Evolutionary conservation across 1,139 yeast genomes (phyloP), one percentile per base, ranked within the genome.

Genomic region (Scheffersomyces insectosa): DNA sequence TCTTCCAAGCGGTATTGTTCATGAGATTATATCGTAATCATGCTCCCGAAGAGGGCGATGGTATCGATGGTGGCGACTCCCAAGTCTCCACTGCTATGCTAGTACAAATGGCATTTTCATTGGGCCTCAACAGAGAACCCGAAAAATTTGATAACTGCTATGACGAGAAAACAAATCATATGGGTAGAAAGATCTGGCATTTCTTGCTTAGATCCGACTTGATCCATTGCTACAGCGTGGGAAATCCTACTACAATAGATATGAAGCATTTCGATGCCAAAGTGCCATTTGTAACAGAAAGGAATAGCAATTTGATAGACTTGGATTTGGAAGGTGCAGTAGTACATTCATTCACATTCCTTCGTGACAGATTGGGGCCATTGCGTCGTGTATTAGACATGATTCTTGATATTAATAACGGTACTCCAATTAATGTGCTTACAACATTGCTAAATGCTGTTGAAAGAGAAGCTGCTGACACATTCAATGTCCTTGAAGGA

Each of bases 81-180:
- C 77, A 72, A 42, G 67, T 73, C 0, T 68, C 68, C 41, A 62
- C 69, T 11, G 78, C 80, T 2, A 59, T 75, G 49, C 54, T 81
- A 38, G 57, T 78, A 1, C 79, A 76, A 46, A 68, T 74, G 64
- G 83, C 79, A 0, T 65, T 68, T 36, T 66, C 79, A 0, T 61
- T 79, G 38, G 84, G 85, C 0, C 52, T 82, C 27, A 76, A 81
- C 57, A 62, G 83, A 38, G 85, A 80, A 47, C 82, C 79, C 3
- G 59, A 55, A 25, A 66, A 52, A 28, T 66, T 64, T 30, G 66
- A 62, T 13, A 70, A 59, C 27, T 52, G 45, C 45, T 51, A 45
- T 4, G 60, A 67, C 47, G 57, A 62, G 38, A 57, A 59, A 40
- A 46, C 60, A 20, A 66, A 73, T 40, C 69, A 71, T 51, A 55